Evolutionary conservation across 805 yeast species (phyloP).

Genomic region (Wickerhamiella azymoides): DNA sequence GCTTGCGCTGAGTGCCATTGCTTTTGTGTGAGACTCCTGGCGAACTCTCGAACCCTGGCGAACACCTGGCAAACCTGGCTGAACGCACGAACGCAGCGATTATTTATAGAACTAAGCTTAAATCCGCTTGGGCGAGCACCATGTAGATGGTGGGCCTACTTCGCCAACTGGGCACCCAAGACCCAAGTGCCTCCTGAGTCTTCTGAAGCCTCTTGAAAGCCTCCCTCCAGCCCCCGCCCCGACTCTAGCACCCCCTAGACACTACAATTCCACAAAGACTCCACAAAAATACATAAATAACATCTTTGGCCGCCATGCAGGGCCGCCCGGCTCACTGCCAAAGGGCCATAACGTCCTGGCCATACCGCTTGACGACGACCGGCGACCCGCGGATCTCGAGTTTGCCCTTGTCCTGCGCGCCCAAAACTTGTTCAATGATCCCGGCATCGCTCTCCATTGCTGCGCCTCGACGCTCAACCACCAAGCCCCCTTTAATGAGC

Average conservation of each 20-base stretch:
- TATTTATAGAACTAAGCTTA: not conserved
- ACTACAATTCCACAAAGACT: too few relatives aligned
- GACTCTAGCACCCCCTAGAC: too few relatives aligned
- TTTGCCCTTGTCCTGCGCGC: not conserved
- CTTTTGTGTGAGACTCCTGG: not conserved
- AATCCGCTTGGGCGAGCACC: too few relatives aligned
- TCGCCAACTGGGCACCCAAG: too few relatives aligned
- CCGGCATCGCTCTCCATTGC: conserved; percentile 7
- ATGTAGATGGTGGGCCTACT: too few relatives aligned
- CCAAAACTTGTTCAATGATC: conserved; percentile 1
- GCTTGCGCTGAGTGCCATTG: not conserved
- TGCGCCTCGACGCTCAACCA: conserved; percentile 2
- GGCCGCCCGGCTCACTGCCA: not conserved
- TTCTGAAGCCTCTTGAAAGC: too few relatives aligned
- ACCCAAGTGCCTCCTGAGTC: too few relatives aligned
- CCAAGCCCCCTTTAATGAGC: conserved; percentile 1
- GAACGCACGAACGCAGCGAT: not conserved
- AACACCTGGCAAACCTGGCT: too few relatives aligned
- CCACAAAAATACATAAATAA: too few relatives aligned
- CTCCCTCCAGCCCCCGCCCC: too few relatives aligned
- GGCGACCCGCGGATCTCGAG: not conserved
- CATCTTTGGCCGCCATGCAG: too few relatives aligned
- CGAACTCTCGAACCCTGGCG: too few relatives aligned
- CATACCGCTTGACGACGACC: conserved; percentile 3
- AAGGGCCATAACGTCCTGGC: not conserved